Conservation (phyloP, 108 stramenopile species). For the Chaetoceros muelleri region DNA sequence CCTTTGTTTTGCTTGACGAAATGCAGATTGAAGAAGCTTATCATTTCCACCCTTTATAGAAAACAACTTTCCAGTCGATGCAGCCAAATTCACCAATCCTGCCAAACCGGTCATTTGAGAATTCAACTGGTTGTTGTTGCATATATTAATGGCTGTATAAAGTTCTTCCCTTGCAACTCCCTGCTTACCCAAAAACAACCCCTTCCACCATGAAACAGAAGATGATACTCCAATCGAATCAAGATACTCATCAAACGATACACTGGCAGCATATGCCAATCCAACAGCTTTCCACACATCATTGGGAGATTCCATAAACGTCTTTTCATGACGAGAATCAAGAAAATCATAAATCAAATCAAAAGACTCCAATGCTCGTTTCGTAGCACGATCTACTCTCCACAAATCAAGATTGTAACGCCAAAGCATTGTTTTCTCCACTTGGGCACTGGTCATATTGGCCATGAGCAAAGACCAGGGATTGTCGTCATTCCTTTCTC, state of each 20-base stretch:
- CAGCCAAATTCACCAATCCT: slow-evolving; percentile 49
- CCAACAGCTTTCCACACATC: slow-evolving; percentile 54
- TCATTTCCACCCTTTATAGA: slow-evolving; percentile 60
- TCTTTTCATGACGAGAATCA: slow-evolving; percentile 22
- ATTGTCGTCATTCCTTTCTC: not conserved
- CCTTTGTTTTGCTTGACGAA: slow-evolving; percentile 32
- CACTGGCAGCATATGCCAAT: slow-evolving; percentile 15
- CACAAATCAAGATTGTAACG: slow-evolving; percentile 27
- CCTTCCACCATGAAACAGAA: slow-evolving; percentile 24
- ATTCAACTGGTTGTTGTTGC: slow-evolving; percentile 63
- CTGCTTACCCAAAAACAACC: slow-evolving; percentile 19
- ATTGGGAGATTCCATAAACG: slow-evolving; percentile 54
- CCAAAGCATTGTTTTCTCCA: slow-evolving; percentile 4
- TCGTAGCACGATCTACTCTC: slow-evolving; percentile 16
- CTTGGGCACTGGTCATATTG: not conserved
- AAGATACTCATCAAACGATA: slow-evolving; percentile 47
- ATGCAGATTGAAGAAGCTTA: slow-evolving; percentile 50
- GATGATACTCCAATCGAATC: slow-evolving; percentile 31
- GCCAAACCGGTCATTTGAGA: slow-evolving; percentile 54
- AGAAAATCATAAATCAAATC: slow-evolving; percentile 30
- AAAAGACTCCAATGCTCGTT: slow-evolving; percentile 27
- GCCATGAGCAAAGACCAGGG: not conserved
- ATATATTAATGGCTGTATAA: slow-evolving; percentile 40
- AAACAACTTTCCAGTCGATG: slow-evolving; percentile 27
- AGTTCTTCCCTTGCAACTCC: slow-evolving; percentile 52